Evolutionary conservation across 2,329 filamentous ascomycete species (phyloP).

Genomic region (Gnomoniopsis smithogilvyi): DNA sequence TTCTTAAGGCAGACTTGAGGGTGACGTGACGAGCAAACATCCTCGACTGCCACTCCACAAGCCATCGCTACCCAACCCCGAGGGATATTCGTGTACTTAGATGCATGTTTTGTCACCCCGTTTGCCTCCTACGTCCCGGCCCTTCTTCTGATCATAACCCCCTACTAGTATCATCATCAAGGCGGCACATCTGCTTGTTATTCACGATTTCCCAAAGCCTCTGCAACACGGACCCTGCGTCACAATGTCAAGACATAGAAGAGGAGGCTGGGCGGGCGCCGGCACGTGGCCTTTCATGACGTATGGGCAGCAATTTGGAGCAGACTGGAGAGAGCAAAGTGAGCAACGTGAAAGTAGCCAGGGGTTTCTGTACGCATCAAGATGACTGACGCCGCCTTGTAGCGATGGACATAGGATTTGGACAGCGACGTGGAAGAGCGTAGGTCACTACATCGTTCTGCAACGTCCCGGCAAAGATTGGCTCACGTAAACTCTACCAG

Average conservation of each 20-base stretch:
- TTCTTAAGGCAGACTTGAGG: background rate
- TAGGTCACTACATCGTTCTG: too few relatives aligned
- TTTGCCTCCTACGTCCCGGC: too few relatives aligned
- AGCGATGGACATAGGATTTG: slow-evolving; percentile 8
- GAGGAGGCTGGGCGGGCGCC: background rate
- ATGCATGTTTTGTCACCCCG: too few relatives aligned
- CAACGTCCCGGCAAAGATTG: too few relatives aligned
- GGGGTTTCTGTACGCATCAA: background rate
- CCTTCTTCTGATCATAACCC: too few relatives aligned
- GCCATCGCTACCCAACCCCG: background rate
- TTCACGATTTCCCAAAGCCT: background rate
- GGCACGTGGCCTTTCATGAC: slow-evolving; percentile 5
- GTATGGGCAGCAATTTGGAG: slow-evolving; percentile 11
- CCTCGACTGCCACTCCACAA: background rate
- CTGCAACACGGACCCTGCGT: too few relatives aligned
- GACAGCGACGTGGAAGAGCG: slow-evolving; percentile 2
- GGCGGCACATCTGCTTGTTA: too few relatives aligned
- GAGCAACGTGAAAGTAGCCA: too few relatives aligned
- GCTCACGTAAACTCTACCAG: background rate
- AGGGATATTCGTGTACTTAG: background rate
- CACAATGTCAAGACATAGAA: slow-evolving; percentile 7
- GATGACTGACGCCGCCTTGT: background rate
- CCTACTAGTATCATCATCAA: too few relatives aligned
- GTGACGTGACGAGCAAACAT: slow-evolving; percentile 10
- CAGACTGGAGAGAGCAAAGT: slow-evolving; percentile 12